phyloP scores from a whole-genome alignment of 257 asterid species.

The Fraxinus cuspidata region DNA sequence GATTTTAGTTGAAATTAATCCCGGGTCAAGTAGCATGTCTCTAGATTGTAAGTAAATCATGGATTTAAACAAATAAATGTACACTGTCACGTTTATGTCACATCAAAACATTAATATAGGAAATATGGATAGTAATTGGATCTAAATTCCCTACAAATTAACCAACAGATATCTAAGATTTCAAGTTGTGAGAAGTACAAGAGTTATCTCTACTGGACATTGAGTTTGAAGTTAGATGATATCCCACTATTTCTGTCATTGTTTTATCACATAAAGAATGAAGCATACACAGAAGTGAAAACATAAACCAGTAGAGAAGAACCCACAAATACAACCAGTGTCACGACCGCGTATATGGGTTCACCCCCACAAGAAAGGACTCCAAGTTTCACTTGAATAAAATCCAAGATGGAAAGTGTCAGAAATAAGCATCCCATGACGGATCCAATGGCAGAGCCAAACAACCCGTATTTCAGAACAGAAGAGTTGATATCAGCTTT shows the following conservation, averaged over 20 bases:
- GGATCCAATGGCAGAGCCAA: slow-evolving; percentile 31
- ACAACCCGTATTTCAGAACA: slow-evolving; percentile 23
- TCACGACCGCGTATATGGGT: slow-evolving; percentile 12
- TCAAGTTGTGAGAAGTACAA: no score
- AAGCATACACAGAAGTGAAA: not conserved
- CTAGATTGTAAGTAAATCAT: no score
- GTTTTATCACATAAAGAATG: not conserved
- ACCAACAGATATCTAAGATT: not conserved
- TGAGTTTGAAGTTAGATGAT: not conserved
- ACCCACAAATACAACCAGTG: slow-evolving; percentile 12
- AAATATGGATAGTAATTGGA: not conserved
- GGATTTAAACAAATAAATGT: not conserved
- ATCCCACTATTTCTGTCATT: slow-evolving; percentile 8
- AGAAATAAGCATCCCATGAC: slow-evolving; percentile 27
- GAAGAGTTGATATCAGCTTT: slow-evolving; percentile 28
- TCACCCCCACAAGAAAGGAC: slow-evolving; percentile 22
- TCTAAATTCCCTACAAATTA: not conserved
- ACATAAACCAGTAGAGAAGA: slow-evolving; percentile 27
- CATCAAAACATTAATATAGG: not conserved
- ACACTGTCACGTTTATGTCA: no score
- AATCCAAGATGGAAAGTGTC: slow-evolving; percentile 28
- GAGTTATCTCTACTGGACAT: not conserved
- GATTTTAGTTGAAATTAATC: no score
- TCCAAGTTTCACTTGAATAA: slow-evolving; percentile 29
- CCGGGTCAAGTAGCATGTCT: no score